phyloP scores from a whole-genome alignment of 1,284 basidiomycete species.

The Melampsora americana region DNA sequence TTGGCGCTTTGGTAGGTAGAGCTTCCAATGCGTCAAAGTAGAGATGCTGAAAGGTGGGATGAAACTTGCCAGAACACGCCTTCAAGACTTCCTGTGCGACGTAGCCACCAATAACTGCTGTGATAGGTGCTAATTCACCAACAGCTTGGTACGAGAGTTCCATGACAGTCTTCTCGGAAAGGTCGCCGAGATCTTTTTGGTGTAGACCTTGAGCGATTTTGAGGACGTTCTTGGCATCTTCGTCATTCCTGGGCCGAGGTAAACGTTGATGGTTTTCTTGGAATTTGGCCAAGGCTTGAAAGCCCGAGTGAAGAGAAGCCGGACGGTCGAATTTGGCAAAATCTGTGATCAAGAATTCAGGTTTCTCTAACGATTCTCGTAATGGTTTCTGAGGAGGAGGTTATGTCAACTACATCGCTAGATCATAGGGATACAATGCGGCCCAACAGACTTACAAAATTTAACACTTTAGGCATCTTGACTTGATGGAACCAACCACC shows the following conservation, averaged over 20 bases:
- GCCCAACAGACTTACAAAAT: conserved; percentile 59
- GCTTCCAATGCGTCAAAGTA: conserved; percentile 99
- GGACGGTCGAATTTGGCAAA: conserved; percentile 98
- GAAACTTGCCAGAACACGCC: conserved; percentile 96
- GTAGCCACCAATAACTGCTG: conserved; percentile 93
- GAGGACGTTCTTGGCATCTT: conserved; percentile 73
- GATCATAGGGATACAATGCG: background rate
- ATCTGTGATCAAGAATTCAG: conserved; percentile 91
- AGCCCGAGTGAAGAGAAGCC: conserved; percentile 82
- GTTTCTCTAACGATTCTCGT: conserved; percentile 74
- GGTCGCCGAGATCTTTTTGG: conserved; percentile 55
- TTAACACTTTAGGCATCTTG: conserved; percentile 94
- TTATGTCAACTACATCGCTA: background rate
- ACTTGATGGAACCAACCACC: conserved; percentile 98
- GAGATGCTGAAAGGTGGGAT: conserved; percentile 89
- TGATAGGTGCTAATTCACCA: conserved; percentile 87
- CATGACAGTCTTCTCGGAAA: conserved; percentile 68
- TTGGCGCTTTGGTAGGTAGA: conserved; percentile 63
- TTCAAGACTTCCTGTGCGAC: conserved; percentile 98
- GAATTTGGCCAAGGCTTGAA: conserved; percentile 89
- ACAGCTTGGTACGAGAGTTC: conserved; percentile 88
- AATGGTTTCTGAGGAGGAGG: conserved; percentile 67
- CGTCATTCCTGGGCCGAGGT: conserved; percentile 76
- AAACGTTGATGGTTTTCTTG: conserved; percentile 64
- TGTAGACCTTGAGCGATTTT: conserved; percentile 72